Evolutionary conservation across 1,284 basidiomycete species (phyloP).

Genomic region (Marasmius tenuissimus): DNA sequence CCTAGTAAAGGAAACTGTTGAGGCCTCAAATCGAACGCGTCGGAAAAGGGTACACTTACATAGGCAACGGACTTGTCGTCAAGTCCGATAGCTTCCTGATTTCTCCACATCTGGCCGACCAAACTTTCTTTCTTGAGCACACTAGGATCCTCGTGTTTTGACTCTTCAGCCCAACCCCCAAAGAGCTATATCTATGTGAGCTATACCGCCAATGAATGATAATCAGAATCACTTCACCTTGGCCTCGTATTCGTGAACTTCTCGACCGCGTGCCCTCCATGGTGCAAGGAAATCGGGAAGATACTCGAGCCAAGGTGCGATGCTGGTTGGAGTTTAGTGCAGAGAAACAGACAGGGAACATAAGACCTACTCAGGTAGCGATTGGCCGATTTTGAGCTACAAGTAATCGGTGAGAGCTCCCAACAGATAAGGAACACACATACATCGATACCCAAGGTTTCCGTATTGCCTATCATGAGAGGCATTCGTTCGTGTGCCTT

Average conservation of each 20-base stretch:
- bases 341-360: neutral
- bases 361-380: neutral
- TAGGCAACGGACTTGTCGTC: neutral
- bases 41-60: neutral
- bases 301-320: neutral
- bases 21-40: neutral
- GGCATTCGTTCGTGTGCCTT: neutral
- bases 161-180: neutral
- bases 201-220: neutral
- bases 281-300: neutral
- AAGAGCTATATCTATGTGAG: neutral
- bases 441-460: neutral
- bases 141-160: neutral
- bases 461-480: neutral
- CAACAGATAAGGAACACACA: neutral
- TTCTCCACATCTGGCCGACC: neutral
- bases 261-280: neutral
- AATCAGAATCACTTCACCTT: neutral
- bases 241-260: neutral
- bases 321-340: neutral
- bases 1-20: neutral
- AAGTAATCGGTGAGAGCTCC: neutral
- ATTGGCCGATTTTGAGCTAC: neutral
- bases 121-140: neutral
- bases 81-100: neutral